These are phyloP conservation scores for Rhododendron molle DNA, from an alignment of 148 eudicot genomes.

Conservation along the genomic window DNA sequence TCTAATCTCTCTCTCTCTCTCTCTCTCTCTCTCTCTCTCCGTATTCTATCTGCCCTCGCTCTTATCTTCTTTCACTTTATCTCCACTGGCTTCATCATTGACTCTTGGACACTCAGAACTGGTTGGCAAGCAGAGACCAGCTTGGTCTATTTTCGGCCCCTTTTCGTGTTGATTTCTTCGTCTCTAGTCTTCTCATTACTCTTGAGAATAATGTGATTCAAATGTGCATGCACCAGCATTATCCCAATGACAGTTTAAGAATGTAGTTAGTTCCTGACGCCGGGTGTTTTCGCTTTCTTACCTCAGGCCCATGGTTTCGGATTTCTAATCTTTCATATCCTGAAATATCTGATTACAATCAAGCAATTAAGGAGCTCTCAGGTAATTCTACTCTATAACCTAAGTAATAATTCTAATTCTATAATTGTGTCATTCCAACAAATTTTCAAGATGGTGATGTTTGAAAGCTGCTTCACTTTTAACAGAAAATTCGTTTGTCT, in stretches of 20 bases:
- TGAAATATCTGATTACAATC: constrained; percentile 59
- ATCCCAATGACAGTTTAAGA: not conserved
- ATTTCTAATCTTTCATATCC: constrained; percentile 58
- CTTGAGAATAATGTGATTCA: not conserved
- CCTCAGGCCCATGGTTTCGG: constrained; percentile 94
- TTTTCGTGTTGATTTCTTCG: not conserved
- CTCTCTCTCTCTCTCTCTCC: not conserved
- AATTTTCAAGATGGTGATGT: not conserved
- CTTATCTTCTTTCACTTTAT: not conserved
- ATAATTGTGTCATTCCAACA: constrained; percentile 11
- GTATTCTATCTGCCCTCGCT: not conserved
- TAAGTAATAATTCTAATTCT: not conserved
- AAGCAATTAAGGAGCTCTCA: constrained; percentile 49
- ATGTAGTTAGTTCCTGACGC: not conserved
- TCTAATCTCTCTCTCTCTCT: not conserved
- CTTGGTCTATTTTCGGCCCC: not conserved
- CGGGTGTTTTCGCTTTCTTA: not conserved
- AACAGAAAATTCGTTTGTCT: constrained; percentile 14
- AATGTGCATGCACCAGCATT: not conserved
- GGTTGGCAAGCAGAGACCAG: not conserved
- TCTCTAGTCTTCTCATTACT: not conserved
- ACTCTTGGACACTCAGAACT: not conserved
- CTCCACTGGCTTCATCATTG: not conserved
- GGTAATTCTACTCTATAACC: constrained; percentile 30
- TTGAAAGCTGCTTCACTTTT: not conserved